Base-by-base conservation (phyloP, 352 stramenopile genomes). In the Globisporangium solare region DNA sequence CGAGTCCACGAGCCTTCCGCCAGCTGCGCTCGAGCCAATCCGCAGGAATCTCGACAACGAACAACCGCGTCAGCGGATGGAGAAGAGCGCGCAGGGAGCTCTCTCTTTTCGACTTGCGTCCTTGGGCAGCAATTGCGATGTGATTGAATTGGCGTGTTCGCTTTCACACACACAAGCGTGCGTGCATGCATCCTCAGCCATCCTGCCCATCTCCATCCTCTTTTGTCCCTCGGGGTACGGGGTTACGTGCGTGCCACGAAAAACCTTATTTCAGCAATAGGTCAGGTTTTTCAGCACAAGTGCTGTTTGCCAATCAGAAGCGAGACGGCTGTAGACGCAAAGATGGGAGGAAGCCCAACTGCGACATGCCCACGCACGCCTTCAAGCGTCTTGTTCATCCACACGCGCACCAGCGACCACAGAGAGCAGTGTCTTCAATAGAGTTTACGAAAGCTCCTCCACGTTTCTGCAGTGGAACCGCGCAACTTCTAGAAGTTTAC, bases 211-310 rank as follows among this genome's bases (percentile, higher is more conserved):
- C 39, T 15, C 17, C 39, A 43, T 43, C 39, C 13, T n/a, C 39
- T 18, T n/a, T 43, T 51, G 20, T 51, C n/a, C 46, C 46, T 22
- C 13, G 11, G 46, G 46, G 24, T 51, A 35, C 46, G 24, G 20
- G 46, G 27, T 43, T 43, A 43, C 39, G 39, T 13, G 5, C 39
- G 39, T 43, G 10, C 7, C 4, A 22, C 46, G 4, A 51, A 51
- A 51, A 51, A 51, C 46, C 46, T 51, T 51, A n/a, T 51, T 51
- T 27, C 46, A 18, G 20, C 4, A 35, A 35, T 31, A 35, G 6
- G 24, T 6, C 0, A 8, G 24, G 46, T 51, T 51, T 51, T 18
- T 50, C 6, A 17, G 11, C 42, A 47, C 17, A 47, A 10, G 11
- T n/a, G 13, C 39, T 13, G 13, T 43, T 43, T 43, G 39, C 39